Evolutionary conservation across 202 grass and related monocot species (phyloP), one percentile per base, ranked within the genome.

Genomic region (Elaeis oleifera): DNA sequence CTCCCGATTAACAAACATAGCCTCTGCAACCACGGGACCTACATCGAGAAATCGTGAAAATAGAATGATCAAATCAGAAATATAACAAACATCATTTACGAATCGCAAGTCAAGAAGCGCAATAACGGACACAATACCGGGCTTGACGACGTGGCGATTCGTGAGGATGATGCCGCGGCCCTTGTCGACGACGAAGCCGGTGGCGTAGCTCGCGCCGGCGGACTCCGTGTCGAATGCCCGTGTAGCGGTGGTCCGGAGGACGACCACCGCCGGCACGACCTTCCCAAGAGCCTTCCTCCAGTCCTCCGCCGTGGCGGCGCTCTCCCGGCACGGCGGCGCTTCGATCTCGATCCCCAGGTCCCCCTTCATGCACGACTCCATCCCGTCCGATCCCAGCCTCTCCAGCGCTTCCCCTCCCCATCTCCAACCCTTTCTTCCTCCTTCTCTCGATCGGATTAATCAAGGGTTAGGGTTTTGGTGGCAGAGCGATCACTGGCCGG

Each of bases 1-100:
- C 80, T 99, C 94, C 61, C 88, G 74, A 71, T 99, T 99, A 21
- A 99, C 88, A 59, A 99, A 99, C 94, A 87, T 86, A 49, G 94
- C 94, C 82, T 99, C 94, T 11, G 94, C 82, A n/a, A 99, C 88
- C 60, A 99, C 94, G 4, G 94, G 94, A 36, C 94, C 94, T 99
- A n/a, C 3, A 69, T 11, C 27, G 6, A 31, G 5, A 49, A 52
- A 49, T 6, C 2, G 55, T 11, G 44, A 72, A 16, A 22, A 54
- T 1, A 27, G 49, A 23, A 49, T 11, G 17, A 70, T 60, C 61
- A 63, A 19, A 22, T 39, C 11, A 15, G 11, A n/a, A 68, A 21
- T 6, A 17, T 50, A 16, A 25, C 16, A 17, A 16, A 25, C 16
- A 17, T 23, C 15, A 16, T 11, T 22, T 50, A 17, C 25, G 8